These are phyloP conservation scores for Monosporozyma siamensis DNA, from an alignment of 805 yeast genomes.

Conservation along the genomic window DNA sequence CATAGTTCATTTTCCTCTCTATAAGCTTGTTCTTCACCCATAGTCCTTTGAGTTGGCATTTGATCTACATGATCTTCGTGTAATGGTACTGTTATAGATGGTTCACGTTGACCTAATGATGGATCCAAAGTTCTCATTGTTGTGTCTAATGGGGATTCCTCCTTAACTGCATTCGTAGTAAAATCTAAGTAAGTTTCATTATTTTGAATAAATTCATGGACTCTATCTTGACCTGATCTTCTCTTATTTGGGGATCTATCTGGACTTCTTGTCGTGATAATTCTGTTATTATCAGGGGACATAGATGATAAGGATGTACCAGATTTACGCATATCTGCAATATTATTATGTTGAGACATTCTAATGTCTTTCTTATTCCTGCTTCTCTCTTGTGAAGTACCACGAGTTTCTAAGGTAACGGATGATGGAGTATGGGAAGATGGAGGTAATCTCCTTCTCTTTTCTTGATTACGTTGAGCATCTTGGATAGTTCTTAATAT, in stretches of 20 bases:
- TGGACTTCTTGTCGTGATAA: conserved; percentile 3
- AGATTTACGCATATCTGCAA: neutral
- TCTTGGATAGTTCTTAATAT: conserved; percentile 75
- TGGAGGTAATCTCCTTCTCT: conserved; percentile 13
- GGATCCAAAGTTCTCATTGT: conserved; percentile 8
- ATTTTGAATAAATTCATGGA: conserved; percentile 21
- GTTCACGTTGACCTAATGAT: neutral
- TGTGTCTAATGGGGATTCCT: conserved; percentile 12
- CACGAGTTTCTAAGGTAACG: neutral
- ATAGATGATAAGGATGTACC: neutral
- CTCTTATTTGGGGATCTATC: conserved; percentile 5
- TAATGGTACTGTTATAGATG: conserved; percentile 1
- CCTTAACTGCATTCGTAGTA: conserved; percentile 19
- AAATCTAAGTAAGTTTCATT: conserved; percentile 24
- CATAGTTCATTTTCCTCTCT: conserved; percentile 14
- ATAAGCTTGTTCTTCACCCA: conserved; percentile 9
- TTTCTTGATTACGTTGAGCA: conserved; percentile 39
- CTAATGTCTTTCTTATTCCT: neutral
- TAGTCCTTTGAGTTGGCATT: neutral
- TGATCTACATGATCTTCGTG: conserved; percentile 1
- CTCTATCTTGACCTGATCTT: conserved; percentile 11
- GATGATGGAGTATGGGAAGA: neutral
- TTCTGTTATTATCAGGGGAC: neutral
- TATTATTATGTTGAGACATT: neutral
- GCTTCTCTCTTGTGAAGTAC: neutral